These are phyloP conservation scores for Podospora pseudoanserina DNA, from an alignment of 495 filamentous ascomycete species.

Conservation along the genomic window DNA sequence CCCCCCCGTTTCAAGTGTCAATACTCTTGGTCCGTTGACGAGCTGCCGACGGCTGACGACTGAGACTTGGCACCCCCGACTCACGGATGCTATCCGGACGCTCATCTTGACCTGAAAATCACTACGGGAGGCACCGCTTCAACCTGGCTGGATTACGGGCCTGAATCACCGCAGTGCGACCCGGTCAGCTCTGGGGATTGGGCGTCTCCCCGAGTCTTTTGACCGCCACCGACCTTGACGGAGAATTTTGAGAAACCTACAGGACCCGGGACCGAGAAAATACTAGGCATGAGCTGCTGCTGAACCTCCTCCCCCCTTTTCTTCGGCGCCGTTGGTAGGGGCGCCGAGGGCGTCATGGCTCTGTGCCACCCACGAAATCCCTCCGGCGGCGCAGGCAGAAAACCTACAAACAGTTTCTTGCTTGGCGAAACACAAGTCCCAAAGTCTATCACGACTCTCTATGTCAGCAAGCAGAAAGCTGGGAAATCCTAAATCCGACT, in stretches of 20 bases:
- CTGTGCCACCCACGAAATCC: conserved; percentile 4
- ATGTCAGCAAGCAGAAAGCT: neutral
- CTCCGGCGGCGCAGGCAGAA: neutral
- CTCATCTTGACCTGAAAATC: neutral
- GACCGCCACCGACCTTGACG: neutral
- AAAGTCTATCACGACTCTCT: conserved; percentile 3
- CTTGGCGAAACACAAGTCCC: conserved; percentile 6
- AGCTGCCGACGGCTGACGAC: neutral
- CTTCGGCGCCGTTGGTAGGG: neutral
- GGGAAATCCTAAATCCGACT: neutral
- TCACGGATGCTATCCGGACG: neutral
- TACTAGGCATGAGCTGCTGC: neutral
- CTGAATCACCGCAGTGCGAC: neutral
- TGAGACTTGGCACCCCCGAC: neutral
- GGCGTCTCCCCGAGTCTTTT: neutral
- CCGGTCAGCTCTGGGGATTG: neutral
- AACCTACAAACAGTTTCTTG: neutral
- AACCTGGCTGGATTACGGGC: neutral
- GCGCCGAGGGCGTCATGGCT: neutral
- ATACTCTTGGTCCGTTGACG: neutral
- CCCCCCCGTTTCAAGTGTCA: conserved; percentile 1
- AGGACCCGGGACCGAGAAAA: neutral
- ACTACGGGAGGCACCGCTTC: neutral
- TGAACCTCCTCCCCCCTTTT: neutral
- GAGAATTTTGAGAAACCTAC: neutral